Evolutionary conservation across 441 rosid species (phyloP), one percentile per base, ranked within the genome.

Genomic region (Corymbia calophylla): DNA sequence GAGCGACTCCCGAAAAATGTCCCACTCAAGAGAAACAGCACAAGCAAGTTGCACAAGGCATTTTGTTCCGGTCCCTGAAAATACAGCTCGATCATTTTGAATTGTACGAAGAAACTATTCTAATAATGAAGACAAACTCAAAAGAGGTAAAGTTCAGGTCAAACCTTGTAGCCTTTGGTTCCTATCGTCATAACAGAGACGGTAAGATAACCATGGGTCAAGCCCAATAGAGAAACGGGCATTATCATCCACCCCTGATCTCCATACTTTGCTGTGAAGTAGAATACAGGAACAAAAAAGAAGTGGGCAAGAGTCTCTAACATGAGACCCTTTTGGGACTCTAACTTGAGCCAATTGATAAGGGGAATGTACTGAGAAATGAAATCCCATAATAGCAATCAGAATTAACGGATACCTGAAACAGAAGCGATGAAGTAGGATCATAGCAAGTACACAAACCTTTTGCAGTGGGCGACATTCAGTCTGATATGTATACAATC

Each of bases 141-240:
- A 21, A 29, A 44, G 56, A 19, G 27, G 5, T 48, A 17, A 32
- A 35, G 9, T 32, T 32, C 53, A 27, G 39, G 32, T 53, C 90
- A 15, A n/a, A 88, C 90, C 90, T 88, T 88, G 80, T 88, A 88
- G 29, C 90, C 90, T 32, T 62, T 88, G 1, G 90, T 81, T 7
- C 87, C 90, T 16, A 88, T 80, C 32, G 56, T 88, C 87, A 88
- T 82, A 73, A 82, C 58, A 31, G 48, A 58, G 16, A 88, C 81
- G 12, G 58, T 88, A 25, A 88, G 80, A 49, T 88, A 51, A 31
- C 90, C 87, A 60, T 88, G 60, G n/a, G 80, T 82, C 31, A 88
- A 54, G 21, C 90, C 90, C 44, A 88, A 23, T 31, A 88, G 31
- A 8, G 90, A 81, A 29, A 47, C 14, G 21, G 82, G 87, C 77